Conservation (phyloP, 768 basidiomycete genomes). For the Coprinopsis marcescibilis region DNA sequence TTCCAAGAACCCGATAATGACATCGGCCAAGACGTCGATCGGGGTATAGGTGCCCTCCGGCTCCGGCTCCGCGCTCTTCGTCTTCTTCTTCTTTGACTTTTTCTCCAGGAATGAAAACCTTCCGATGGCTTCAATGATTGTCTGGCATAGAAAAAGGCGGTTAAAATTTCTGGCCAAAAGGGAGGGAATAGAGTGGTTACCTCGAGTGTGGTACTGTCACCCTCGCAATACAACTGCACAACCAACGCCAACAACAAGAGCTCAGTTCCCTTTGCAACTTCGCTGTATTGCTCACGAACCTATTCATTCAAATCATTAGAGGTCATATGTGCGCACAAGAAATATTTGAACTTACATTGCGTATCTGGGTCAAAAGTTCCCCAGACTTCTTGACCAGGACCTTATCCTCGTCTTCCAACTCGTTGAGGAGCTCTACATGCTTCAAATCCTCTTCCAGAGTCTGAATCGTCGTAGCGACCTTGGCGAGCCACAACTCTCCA, state of each 20-base stretch:
- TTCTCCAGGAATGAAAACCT: slow-evolving; percentile 40
- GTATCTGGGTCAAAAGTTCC: slow-evolving; percentile 35
- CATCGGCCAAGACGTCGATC: slow-evolving; percentile 81
- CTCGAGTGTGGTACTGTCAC: slow-evolving; percentile 55
- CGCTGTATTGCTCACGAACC: slow-evolving; percentile 28
- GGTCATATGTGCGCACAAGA: no score
- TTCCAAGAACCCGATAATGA: slow-evolving; percentile 87
- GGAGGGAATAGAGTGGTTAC: slow-evolving; percentile 28
- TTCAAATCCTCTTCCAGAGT: slow-evolving; percentile 61
- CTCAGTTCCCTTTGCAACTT: slow-evolving; percentile 62
- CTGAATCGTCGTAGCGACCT: slow-evolving; percentile 51
- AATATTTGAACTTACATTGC: slow-evolving; percentile 31
- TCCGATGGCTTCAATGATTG: slow-evolving; percentile 52
- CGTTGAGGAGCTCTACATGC: slow-evolving; percentile 49
- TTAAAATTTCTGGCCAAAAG: slow-evolving; percentile 1
- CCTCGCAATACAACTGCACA: slow-evolving; percentile 69
- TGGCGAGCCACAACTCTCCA: slow-evolving; percentile 76
- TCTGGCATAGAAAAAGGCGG: slow-evolving; percentile 30
- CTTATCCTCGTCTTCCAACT: slow-evolving; percentile 51
- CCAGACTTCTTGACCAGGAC: slow-evolving; percentile 41
- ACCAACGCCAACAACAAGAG: slow-evolving; percentile 66
- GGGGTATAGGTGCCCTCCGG: slow-evolving; percentile 34
- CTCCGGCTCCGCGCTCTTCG: slow-evolving; percentile 28
- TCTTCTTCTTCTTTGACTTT: slow-evolving; percentile 20
- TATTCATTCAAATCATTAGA: no score